Conservation (phyloP, 2,329 filamentous ascomycete species). For the Byssothecium circinans region DNA sequence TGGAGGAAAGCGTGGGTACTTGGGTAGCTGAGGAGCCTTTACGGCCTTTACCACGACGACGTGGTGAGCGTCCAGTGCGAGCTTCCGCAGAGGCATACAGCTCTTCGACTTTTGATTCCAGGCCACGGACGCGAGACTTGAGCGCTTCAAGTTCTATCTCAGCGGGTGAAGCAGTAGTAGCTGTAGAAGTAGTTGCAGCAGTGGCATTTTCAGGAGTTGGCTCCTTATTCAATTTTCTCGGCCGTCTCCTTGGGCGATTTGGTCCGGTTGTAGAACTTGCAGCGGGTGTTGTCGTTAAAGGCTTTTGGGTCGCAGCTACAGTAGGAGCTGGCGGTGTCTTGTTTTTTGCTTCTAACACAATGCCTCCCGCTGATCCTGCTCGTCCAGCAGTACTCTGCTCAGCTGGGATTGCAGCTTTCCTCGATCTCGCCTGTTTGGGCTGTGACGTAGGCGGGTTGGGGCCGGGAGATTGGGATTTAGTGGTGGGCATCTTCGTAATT, state of each 20-base stretch:
- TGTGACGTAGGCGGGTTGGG: conserved; percentile 23
- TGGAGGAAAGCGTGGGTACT: conserved; percentile 20
- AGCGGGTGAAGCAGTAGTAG: conserved; percentile 5
- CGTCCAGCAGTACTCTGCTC: conserved; percentile 13
- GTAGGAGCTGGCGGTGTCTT: conserved; percentile 3
- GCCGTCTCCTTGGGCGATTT: conserved; percentile 27
- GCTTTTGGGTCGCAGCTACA: conserved; percentile 2
- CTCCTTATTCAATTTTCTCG: conserved; percentile 40
- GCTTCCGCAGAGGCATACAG: conserved; percentile 27
- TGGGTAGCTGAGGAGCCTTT: conserved; percentile 27
- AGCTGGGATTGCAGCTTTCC: conserved; percentile 18
- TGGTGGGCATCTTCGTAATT: conserved; percentile 23
- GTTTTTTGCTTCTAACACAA: conserved; percentile 20
- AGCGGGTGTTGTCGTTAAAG: conserved; percentile 3
- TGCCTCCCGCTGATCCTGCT: conserved; percentile 34
- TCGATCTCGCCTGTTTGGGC: conserved; percentile 26
- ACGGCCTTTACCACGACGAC: conserved; percentile 34
- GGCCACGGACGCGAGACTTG: conserved; percentile 37
- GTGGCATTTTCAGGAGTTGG: conserved; percentile 14
- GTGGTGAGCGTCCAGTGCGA: conserved; percentile 29
- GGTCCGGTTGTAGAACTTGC: conserved; percentile 10
- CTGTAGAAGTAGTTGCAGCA: background rate
- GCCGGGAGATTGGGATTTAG: conserved; percentile 29
- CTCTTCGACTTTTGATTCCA: conserved; percentile 43
- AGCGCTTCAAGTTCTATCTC: conserved; percentile 38